phyloP scores from a whole-genome alignment of 148 eudicot species.

The Agrostemma githago region DNA sequence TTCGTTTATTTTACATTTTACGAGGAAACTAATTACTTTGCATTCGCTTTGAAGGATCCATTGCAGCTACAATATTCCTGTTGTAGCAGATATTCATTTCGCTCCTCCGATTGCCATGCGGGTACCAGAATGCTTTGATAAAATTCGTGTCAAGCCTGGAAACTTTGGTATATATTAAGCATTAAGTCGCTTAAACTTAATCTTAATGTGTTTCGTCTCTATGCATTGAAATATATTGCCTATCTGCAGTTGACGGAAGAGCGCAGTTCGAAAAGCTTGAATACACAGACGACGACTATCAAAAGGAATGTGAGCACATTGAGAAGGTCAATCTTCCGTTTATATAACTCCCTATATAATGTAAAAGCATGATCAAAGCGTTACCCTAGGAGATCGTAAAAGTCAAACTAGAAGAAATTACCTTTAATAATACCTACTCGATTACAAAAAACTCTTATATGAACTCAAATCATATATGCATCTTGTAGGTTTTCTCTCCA shows the following conservation, averaged over 20 bases:
- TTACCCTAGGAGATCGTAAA: too few species aligned
- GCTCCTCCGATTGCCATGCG: slow-evolving; percentile 94
- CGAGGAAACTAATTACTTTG: too few species aligned
- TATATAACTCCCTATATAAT: too few species aligned
- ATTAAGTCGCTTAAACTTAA: slow-evolving; percentile 10
- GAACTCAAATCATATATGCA: too few species aligned
- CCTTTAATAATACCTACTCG: too few species aligned
- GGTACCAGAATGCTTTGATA: slow-evolving; percentile 95
- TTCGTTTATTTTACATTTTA: neutral
- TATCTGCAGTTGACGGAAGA: slow-evolving; percentile 85
- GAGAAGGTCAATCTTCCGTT: too few species aligned
- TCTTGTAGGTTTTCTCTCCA: slow-evolving; percentile 92
- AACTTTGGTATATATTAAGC: slow-evolving; percentile 65
- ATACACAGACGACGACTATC: slow-evolving; percentile 90
- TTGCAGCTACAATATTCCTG: slow-evolving; percentile 89
- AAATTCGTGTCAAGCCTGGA: slow-evolving; percentile 98
- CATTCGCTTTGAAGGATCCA: neutral
- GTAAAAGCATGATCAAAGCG: too few species aligned
- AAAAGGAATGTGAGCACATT: slow-evolving; percentile 87
- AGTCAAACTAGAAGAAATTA: too few species aligned
- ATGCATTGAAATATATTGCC: slow-evolving; percentile 18
- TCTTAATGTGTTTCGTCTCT: neutral
- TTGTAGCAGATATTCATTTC: slow-evolving; percentile 97
- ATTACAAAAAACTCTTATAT: too few species aligned
- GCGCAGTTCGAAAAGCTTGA: slow-evolving; percentile 92